Evolutionary conservation across 345 rosid species (phyloP), one percentile per base, ranked within the genome.

Genomic region (Moricandia arvensis): DNA sequence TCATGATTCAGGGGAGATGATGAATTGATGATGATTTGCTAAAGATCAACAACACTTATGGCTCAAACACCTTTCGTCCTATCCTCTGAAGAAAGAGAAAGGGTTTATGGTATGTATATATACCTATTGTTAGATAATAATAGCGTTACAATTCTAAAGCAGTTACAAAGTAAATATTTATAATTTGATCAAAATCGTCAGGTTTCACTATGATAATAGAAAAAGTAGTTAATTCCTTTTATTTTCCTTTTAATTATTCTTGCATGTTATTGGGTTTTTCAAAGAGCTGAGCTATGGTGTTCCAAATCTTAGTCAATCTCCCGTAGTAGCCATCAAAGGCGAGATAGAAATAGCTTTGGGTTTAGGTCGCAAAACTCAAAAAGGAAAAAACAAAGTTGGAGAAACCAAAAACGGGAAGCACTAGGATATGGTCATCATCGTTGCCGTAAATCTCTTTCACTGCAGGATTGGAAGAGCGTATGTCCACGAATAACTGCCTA

Each of bases 31-130:
- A 71, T 34, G 98, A 92, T 78, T 63, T 91, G 77, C 78, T 82
- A 43, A 84, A 85, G 58, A 88, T 96, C 47, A 85, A 71, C 77
- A 87, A 61, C 69, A 70, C 37, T 64, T 95, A 21, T 85, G 99
- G 98, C 33, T 82, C 96, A 61, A 95, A 95, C 82, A 90, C 96
- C 18, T 35, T 8, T 35, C 5, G 49, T 41, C 15, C 15, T 95
- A 91, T 82, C 98, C 98, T 69, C 86, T 68, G 65, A 93, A 89
- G 77, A 95, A 93, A 76, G 98, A 98, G 51, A 85, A 96, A 77
- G 84, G 87, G 71, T 93, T 95, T 74, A 86, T 88, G 96, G 97
- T 93, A 80, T 31, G 82, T 35, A 74, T 15, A 30, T 12, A 37
- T n/a, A 4, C 9, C n/a, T 59, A 2, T 58, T 71, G 21, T 9